Evolutionary conservation across 306 rosid genomes (phyloP).

Genomic region (Trifolium subterraneum): DNA sequence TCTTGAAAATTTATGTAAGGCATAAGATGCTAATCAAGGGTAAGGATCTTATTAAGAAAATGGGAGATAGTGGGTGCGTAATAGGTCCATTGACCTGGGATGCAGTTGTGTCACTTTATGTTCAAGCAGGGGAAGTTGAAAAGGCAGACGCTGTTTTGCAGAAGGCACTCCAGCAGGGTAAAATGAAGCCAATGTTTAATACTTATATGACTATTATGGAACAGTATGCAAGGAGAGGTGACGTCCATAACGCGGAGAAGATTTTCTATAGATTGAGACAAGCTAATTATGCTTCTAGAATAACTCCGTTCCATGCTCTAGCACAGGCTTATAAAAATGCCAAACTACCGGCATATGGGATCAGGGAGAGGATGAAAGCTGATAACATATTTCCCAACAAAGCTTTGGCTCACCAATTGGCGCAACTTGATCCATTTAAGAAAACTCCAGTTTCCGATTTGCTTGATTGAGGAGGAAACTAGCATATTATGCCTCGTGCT

Average conservation of each 20-base stretch:
- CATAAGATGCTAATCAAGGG: conserved; percentile 72
- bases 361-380: conserved; percentile 77
- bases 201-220: conserved; percentile 65
- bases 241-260: conserved; percentile 74
- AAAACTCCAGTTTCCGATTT: conserved; percentile 64
- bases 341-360: conserved; percentile 71
- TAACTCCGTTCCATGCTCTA: conserved; percentile 55
- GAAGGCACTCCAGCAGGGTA: conserved; percentile 53
- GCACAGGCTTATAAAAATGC: conserved; percentile 67
- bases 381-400: conserved; percentile 71
- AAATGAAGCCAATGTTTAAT: conserved; percentile 52
- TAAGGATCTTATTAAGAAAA: conserved; percentile 66
- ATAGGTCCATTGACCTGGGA: conserved; percentile 69
- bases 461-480: conserved; percentile 66
- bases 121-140: conserved; percentile 69
- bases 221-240: conserved; percentile 69
- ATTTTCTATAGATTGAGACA: conserved; percentile 59
- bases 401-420: conserved; percentile 46
- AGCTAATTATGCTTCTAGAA: conserved; percentile 55
- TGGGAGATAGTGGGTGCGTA: conserved; percentile 55
- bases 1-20: conserved; percentile 60
- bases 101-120: conserved; percentile 68
- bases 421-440: conserved; percentile 60
- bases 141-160: conserved; percentile 72
- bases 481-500: conserved; percentile 6